Evolutionary conservation across 1,139 yeast species (phyloP).

Genomic region (Hyphopichia burtonii): DNA sequence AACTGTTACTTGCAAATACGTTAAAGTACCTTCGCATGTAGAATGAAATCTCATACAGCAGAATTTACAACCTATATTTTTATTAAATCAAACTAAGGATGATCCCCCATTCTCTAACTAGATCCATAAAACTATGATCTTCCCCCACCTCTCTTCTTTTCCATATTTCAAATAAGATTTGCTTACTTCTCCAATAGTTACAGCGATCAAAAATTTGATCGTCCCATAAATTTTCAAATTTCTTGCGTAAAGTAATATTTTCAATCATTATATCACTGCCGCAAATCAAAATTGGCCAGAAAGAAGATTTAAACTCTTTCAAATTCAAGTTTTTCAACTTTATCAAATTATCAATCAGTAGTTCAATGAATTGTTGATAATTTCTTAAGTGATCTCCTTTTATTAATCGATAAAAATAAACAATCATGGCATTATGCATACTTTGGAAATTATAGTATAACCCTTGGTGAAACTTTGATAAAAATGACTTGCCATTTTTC

Average conservation of each 20-base stretch:
- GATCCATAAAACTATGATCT: slow-evolving; percentile 50
- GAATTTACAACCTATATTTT: too few species aligned
- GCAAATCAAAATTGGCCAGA: slow-evolving; percentile 50
- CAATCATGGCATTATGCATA: slow-evolving; percentile 43
- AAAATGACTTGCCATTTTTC: slow-evolving; percentile 12
- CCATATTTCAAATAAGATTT: slow-evolving; percentile 54
- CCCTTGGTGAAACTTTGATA: slow-evolving; percentile 36
- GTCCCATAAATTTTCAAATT: slow-evolving; percentile 28
- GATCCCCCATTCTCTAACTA: slow-evolving; percentile 55
- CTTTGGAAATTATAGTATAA: slow-evolving; percentile 36
- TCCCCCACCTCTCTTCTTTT: slow-evolving; percentile 41
- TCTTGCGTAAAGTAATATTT: neutral
- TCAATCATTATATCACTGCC: slow-evolving; percentile 35
- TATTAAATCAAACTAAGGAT: slow-evolving; percentile 28
- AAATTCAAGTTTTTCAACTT: slow-evolving; percentile 10
- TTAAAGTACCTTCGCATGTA: too few species aligned
- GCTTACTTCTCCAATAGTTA: slow-evolving; percentile 57
- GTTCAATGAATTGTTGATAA: slow-evolving; percentile 33
- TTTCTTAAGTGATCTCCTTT: slow-evolving; percentile 33
- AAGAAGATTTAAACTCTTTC: slow-evolving; percentile 30
- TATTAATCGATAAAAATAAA: slow-evolving; percentile 46
- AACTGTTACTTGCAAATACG: too few species aligned
- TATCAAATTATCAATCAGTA: slow-evolving; percentile 28
- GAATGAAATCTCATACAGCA: too few species aligned
- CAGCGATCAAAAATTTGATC: slow-evolving; percentile 17